Base-by-base conservation (phyloP, 2,329 filamentous ascomycete species). In the Cytospora leucostoma region DNA sequence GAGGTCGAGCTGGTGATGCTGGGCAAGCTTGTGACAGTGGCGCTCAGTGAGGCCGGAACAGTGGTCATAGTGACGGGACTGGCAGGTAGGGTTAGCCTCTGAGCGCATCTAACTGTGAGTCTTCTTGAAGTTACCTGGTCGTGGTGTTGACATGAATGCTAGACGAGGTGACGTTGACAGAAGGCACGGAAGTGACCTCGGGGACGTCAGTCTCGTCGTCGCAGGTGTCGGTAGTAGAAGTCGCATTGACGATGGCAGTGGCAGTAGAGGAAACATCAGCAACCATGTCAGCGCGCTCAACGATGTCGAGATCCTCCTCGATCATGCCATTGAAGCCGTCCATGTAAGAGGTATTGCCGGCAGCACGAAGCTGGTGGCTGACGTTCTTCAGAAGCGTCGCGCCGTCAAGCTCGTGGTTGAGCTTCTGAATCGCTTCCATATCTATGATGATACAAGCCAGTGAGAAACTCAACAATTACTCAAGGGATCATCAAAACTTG, bases 381-480 rank as follows among this genome's bases (percentile, higher is more conserved):
- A 7, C 11, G 21, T 49, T 19, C 11, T 37, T 35, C 27, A 19
- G 12, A 47, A 7, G 50, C 50, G 56, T 2, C 19, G 49, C 33
- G 15, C 13, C 37, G 11, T 11, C 38, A 52, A 47, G 21, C 56
- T 38, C 34, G 32, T 64, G 8, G 8, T 56, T 55, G 52, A 61
- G 52, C n/a, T 61, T 44, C 40, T 61, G 34, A 34, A 67, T 15
- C 10, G 65, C 38, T 19, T 37, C 47, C 49, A 68, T 61, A 59
- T 65, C 70, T 71, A 49, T 17, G 10, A 50, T 5, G 5, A 38
- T 17, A n/a, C 13, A 53, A 7, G 32, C 40, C 12, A 37, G 2
- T 34, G 15, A 40, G 54, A n/a, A n/a, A 7, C 8, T 35, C 21
- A 4, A 21, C 7, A 12, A 4, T n/a, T 11, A 47, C 44, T 27